A percentile compares a stretch with the other conserved stretches of the same genome.
Evolutionary conservation across 345 rosid species (phyloP).

Genomic region (Lagerstroemia speciosa): DNA sequence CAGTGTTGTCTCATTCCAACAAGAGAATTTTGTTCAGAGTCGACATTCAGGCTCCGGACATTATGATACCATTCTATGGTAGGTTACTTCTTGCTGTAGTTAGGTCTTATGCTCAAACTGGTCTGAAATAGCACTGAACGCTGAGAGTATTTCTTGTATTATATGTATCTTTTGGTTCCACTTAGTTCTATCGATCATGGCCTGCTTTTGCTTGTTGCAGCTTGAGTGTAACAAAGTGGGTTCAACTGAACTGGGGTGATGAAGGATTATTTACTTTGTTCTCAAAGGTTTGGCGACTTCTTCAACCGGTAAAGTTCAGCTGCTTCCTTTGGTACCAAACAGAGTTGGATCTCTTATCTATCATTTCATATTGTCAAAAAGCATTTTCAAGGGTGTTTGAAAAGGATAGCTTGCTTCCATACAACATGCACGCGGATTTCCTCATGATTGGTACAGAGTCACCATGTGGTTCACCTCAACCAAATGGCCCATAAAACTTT

Average conservation of each 20-base stretch:
- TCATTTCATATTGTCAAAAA: background rate
- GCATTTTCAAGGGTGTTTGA: background rate
- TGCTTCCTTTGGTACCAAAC: background rate
- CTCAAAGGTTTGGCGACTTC: slow-evolving; percentile 70
- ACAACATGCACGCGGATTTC: background rate
- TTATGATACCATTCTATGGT: slow-evolving; percentile 87
- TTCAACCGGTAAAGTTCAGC: slow-evolving; percentile 44
- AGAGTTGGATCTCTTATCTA: background rate
- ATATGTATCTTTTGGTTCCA: background rate
- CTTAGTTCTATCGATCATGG: background rate
- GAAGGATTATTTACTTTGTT: slow-evolving; percentile 75
- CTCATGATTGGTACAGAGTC: too few relatives aligned
- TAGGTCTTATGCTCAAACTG: background rate
- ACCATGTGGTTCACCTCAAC: too few relatives aligned
- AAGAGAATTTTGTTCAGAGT: slow-evolving; percentile 65
- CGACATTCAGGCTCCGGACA: slow-evolving; percentile 20
- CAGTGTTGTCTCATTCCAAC: slow-evolving; percentile 55
- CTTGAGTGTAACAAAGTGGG: slow-evolving; percentile 94
- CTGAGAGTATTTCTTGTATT: background rate
- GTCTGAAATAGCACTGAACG: background rate
- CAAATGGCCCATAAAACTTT: too few relatives aligned
- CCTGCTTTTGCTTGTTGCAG: slow-evolving; percentile 27
- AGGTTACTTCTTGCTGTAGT: slow-evolving; percentile 8
- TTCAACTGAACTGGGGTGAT: slow-evolving; percentile 96
- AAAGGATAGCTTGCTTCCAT: background rate